A percentile compares a stretch with the other conserved stretches of the same genome.
These are phyloP conservation scores for Colletotrichum salicis DNA, from an alignment of 2,329 filamentous ascomycete genomes.

Conservation along the genomic window DNA sequence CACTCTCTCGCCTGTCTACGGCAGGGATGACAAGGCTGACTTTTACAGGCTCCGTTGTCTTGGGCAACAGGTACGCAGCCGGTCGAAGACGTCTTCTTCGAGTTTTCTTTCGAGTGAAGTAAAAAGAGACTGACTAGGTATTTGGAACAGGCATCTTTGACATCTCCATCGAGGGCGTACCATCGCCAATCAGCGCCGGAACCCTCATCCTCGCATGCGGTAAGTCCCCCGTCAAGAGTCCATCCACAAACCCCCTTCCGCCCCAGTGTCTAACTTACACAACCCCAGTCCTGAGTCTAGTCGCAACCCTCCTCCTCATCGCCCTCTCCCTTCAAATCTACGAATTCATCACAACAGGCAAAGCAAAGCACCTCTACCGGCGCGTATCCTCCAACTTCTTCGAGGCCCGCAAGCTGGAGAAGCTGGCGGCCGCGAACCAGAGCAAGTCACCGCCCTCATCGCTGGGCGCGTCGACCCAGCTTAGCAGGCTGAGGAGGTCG, in stretches of 20 bases:
- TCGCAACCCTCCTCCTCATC: slow-evolving; percentile 32
- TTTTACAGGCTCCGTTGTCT: slow-evolving; percentile 21
- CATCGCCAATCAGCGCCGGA: slow-evolving; percentile 12
- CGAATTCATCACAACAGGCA: slow-evolving; percentile 26
- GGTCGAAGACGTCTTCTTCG: no score
- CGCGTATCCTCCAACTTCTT: not conserved
- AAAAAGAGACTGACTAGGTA: not conserved
- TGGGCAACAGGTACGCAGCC: slow-evolving; percentile 22
- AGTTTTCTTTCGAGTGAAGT: not conserved
- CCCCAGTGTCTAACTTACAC: not conserved
- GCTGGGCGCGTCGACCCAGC: slow-evolving; percentile 20
- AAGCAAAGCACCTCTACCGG: not conserved
- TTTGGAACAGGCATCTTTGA: slow-evolving; percentile 24
- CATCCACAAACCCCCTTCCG: not conserved
- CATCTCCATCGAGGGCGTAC: slow-evolving; percentile 21
- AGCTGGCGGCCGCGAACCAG: not conserved
- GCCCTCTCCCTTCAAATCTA: slow-evolving; percentile 31
- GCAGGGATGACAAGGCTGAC: not conserved
- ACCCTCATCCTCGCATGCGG: slow-evolving; percentile 25
- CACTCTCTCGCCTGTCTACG: fast-evolving
- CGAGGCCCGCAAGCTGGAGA: not conserved
- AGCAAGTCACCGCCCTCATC: slow-evolving; percentile 14
- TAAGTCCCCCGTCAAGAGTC: not conserved
- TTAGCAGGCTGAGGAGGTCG: slow-evolving; percentile 18
- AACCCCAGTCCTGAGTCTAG: slow-evolving; percentile 23